phyloP scores from a whole-genome alignment of 73 alveolate genomes.

The Paraurostyla sp. region DNA sequence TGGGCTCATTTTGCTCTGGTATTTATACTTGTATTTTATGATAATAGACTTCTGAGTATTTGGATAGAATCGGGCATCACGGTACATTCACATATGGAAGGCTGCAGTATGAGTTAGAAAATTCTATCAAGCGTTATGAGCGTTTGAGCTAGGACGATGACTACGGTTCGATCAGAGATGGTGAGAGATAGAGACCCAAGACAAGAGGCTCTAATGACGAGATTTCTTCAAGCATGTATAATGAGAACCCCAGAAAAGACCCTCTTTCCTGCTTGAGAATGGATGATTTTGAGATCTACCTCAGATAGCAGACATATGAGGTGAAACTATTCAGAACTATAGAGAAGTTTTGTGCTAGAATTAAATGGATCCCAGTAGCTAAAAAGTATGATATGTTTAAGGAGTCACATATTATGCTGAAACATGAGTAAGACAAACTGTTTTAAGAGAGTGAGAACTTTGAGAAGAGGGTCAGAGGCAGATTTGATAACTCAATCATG shows the following conservation, averaged over 20 bases:
- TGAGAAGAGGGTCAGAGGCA: conserved; percentile 20
- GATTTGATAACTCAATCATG: conserved; percentile 21
- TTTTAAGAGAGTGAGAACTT: neutral
- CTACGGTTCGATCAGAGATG: conserved; percentile 46
- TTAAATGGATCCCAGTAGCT: conserved; percentile 66
- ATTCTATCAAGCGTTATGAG: conserved; percentile 50
- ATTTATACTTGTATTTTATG: neutral
- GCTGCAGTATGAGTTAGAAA: conserved; percentile 62
- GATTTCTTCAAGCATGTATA: conserved; percentile 8
- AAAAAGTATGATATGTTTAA: conserved; percentile 56
- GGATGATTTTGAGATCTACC: conserved; percentile 64
- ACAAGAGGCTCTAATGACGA: conserved; percentile 44
- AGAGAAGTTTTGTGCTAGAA: conserved; percentile 37
- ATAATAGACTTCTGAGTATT: conserved; percentile 63
- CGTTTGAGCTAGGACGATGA: conserved; percentile 59
- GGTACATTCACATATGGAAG: conserved; percentile 60
- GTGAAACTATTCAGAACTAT: conserved; percentile 36
- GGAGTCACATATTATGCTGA: conserved; percentile 22
- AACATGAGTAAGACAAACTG: neutral
- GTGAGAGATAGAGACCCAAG: conserved; percentile 37
- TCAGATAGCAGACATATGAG: conserved; percentile 41
- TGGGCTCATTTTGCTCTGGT: conserved; percentile 81
- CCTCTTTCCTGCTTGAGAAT: conserved; percentile 42
- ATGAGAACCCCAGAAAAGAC: conserved; percentile 46
- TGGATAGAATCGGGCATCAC: conserved; percentile 66